Evolutionary conservation across 1,284 basidiomycete genomes (phyloP).

Genomic region (Cerioporus squamosus): DNA sequence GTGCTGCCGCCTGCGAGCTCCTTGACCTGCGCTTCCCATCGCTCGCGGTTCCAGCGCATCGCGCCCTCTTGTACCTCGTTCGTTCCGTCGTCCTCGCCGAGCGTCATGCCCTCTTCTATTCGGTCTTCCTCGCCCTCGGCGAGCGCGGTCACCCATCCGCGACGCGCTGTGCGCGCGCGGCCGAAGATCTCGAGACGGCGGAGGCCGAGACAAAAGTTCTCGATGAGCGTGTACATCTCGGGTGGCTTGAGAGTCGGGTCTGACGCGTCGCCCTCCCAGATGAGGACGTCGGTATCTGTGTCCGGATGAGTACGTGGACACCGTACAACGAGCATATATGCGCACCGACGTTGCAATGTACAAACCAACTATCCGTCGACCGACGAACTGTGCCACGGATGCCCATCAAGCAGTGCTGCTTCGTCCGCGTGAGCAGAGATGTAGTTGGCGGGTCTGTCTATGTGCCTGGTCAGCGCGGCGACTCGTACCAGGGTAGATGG

Average conservation of each 20-base stretch:
- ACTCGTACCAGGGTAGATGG: constrained; percentile 1
- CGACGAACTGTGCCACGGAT: constrained; percentile 96
- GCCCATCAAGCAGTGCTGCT: constrained; percentile 98
- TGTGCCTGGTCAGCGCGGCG: neutral
- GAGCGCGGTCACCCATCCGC: constrained; percentile 93
- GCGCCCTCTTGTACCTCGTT: constrained; percentile 41
- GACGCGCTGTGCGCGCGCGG: constrained; percentile 70
- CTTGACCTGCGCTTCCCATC: constrained; percentile 62
- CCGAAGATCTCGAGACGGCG: constrained; percentile 94
- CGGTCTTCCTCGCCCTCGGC: constrained; percentile 62
- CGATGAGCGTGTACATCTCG: constrained; percentile 94
- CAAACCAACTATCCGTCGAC: constrained; percentile 93
- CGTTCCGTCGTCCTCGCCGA: constrained; percentile 51
- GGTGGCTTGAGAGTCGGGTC: constrained; percentile 89
- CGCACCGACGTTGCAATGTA: constrained; percentile 95
- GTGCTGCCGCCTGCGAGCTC: constrained; percentile 49
- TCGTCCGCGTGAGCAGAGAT: constrained; percentile 84
- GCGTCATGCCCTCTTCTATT: constrained; percentile 39
- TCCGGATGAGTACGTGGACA: neutral
- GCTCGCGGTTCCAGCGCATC: constrained; percentile 56
- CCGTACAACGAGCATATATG: constrained; percentile 13
- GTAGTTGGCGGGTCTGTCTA: constrained; percentile 84
- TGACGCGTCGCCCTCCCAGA: constrained; percentile 87
- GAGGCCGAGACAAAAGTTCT: constrained; percentile 96
- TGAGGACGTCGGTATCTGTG: constrained; percentile 92